A percentile compares a stretch with the other conserved stretches of the same genome.
These are phyloP conservation scores for Picochlorum sp. DNA, from an alignment of 139 green algal genomes.

Conservation along the genomic window DNA sequence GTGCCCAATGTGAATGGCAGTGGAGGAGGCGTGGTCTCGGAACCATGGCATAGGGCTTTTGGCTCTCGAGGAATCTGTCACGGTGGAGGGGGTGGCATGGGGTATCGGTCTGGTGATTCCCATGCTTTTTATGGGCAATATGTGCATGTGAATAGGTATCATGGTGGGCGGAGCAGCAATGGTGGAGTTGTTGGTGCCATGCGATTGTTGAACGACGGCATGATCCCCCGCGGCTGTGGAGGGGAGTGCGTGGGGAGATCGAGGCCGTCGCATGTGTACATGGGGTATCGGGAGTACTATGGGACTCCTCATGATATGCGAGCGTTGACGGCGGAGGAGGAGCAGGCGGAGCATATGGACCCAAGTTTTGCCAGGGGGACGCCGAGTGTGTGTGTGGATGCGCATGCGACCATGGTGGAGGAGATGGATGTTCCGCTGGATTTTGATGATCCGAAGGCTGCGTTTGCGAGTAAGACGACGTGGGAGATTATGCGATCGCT, in stretches of 20 bases:
- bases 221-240: too few relatives aligned
- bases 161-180: too few relatives aligned
- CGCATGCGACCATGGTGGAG: neutral
- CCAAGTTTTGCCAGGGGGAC: neutral
- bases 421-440: neutral
- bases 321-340: neutral
- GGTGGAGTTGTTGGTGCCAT: too few relatives aligned
- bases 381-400: neutral
- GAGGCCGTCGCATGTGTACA: neutral
- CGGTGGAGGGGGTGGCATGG: too few relatives aligned
- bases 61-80: too few relatives aligned
- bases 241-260: neutral
- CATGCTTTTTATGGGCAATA: too few relatives aligned
- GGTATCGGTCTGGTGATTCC: too few relatives aligned
- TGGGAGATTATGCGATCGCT: conserved; percentile 32
- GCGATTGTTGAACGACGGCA: too few relatives aligned
- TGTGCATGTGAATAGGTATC: too few relatives aligned
- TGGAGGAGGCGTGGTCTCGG: too few relatives aligned
- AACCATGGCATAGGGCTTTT: too few relatives aligned
- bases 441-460: neutral
- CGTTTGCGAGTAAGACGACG: conserved; percentile 28
- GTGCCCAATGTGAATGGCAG: neutral
- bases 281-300: neutral
- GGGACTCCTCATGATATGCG: neutral
- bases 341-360: neutral